Percentiles rank a stretch among this genome's conserved stretches.
phyloP scores from a whole-genome alignment of 2,329 filamentous ascomycete genomes.

The Cytospora paraplurivora region DNA sequence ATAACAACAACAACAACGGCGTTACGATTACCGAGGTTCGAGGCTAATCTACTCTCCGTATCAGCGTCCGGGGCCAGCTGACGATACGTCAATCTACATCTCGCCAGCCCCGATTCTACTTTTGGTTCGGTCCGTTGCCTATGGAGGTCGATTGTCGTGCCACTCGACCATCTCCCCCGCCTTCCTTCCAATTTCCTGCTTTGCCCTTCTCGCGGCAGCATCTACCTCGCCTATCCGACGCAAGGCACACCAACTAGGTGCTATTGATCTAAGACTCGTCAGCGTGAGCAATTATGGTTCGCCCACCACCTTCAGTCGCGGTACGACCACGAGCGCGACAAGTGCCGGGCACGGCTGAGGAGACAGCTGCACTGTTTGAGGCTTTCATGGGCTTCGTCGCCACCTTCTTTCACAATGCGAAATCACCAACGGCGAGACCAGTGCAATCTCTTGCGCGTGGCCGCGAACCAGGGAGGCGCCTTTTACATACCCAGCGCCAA shows the following conservation, averaged over 20 bases:
- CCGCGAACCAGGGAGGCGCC: conserved; percentile 15
- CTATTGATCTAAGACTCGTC: not conserved
- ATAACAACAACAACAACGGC: not conserved
- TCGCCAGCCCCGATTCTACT: conserved; percentile 8
- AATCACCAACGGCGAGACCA: conserved; percentile 10
- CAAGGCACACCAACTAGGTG: conserved; percentile 2
- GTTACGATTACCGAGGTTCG: not conserved
- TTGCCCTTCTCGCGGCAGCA: conserved; percentile 4
- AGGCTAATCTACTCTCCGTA: not conserved
- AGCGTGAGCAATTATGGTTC: conserved; percentile 9
- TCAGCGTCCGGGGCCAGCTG: conserved; percentile 13
- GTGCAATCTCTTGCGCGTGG: conserved; percentile 8
- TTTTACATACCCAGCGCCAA: conserved; percentile 20
- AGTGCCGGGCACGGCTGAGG: conserved; percentile 5
- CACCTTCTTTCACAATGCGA: conserved; percentile 33
- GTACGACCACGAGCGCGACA: conserved; percentile 11
- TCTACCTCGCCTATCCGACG: conserved; percentile 1
- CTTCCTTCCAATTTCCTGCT: not conserved
- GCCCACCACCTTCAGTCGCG: conserved; percentile 14
- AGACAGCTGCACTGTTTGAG: conserved; percentile 31
- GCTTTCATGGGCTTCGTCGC: conserved; percentile 35
- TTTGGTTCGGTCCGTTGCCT: not conserved
- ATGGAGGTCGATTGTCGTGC: conserved; percentile 20
- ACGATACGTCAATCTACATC: conserved; percentile 16
- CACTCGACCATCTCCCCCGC: conserved; percentile 9